Percentiles rank a stretch among this genome's conserved stretches.
Evolutionary conservation across 345 rosid species (phyloP).

Genomic region (Salix dunnii): DNA sequence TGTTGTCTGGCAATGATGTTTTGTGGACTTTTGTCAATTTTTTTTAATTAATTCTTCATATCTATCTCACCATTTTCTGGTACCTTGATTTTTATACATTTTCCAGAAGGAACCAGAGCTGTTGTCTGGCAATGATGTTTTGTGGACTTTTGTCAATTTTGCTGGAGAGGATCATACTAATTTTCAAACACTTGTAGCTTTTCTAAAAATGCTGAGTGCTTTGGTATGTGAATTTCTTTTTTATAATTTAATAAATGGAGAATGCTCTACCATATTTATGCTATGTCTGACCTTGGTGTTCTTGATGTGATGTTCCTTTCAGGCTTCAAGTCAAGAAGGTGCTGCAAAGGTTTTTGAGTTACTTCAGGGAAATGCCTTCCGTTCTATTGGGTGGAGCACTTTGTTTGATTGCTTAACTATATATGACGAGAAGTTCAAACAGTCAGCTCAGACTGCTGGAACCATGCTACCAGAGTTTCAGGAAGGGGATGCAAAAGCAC

Average conservation of each 20-base stretch:
- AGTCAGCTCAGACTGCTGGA: constrained; percentile 79
- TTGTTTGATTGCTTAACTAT: constrained; percentile 81
- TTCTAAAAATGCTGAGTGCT: constrained; percentile 88
- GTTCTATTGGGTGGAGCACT: constrained; percentile 89
- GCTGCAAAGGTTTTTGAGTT: constrained; percentile 86
- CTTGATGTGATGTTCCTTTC: constrained; percentile 24
- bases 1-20: constrained; percentile 86
- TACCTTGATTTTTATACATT: constrained; percentile 11
- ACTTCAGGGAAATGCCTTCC: constrained; percentile 82
- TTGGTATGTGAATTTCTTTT: constrained; percentile 52
- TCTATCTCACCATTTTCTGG: not conserved
- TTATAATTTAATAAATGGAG: not conserved
- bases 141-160: constrained; percentile 96
- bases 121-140: constrained; percentile 82
- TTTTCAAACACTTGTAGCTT: constrained; percentile 89
- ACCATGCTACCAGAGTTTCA: constrained; percentile 83
- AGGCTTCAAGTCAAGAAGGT: constrained; percentile 96
- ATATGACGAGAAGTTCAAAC: constrained; percentile 89
- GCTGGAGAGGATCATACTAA: constrained; percentile 98
- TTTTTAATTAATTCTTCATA: constrained; percentile 11
- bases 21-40: constrained; percentile 96
- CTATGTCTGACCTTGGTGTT: constrained; percentile 12
- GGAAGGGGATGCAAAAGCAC: constrained; percentile 95
- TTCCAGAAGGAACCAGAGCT: constrained; percentile 89
- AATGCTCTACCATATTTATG: constrained; percentile 2